Percentiles rank a stretch among this genome's conserved stretches.
phyloP scores from a whole-genome alignment of 2,329 filamentous ascomycete species.

The Epichloe hybrida region DNA sequence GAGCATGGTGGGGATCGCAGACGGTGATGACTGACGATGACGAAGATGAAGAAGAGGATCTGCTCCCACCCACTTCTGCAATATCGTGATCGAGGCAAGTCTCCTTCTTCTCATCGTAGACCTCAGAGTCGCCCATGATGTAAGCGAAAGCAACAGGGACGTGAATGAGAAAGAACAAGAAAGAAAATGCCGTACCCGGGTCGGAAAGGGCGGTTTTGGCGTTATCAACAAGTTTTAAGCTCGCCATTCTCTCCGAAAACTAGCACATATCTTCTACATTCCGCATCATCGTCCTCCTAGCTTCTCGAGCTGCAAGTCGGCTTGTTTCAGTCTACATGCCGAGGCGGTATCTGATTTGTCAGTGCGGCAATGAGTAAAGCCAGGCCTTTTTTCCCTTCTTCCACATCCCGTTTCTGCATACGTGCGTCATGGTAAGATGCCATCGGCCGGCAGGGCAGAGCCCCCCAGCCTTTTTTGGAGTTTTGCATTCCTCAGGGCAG shows the following conservation, averaged over 20 bases:
- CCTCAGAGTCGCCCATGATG: neutral
- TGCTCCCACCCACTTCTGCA: neutral
- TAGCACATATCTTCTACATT: neutral
- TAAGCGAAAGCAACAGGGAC: neutral
- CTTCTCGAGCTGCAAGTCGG: neutral
- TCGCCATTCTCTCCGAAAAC: neutral
- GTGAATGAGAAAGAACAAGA: neutral
- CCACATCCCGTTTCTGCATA: neutral
- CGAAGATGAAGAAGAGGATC: neutral
- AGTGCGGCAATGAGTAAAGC: neutral
- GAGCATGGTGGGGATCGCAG: neutral
- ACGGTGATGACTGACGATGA: neutral
- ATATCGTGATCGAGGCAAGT: neutral
- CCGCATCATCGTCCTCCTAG: neutral
- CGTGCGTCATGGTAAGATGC: neutral
- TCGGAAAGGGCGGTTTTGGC: neutral
- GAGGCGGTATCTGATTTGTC: neutral
- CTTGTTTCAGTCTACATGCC: constrained; percentile 2
- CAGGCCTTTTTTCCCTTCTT: neutral
- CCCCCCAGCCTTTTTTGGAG: neutral
- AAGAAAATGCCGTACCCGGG: neutral
- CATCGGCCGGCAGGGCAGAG: too few species aligned
- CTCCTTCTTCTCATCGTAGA: neutral
- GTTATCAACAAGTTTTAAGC: neutral
- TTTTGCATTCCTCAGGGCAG: neutral